A percentile compares a stretch with the other conserved stretches of the same genome.
phyloP scores from a whole-genome alignment of 176 grass and related monocot species.

The Miscanthus lutarioriparius region DNA sequence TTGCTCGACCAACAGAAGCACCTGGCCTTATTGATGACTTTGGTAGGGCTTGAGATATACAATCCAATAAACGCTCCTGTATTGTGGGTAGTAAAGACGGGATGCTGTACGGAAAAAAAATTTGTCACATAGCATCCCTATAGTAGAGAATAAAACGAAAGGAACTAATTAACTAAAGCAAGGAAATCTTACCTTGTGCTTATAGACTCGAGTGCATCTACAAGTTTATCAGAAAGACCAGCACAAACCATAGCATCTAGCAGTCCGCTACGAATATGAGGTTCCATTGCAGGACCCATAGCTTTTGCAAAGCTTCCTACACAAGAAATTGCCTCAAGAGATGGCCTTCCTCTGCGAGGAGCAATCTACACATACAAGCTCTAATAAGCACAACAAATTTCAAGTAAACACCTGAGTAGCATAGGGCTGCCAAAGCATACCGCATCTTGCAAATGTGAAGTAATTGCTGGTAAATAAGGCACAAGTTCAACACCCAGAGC shows the following conservation, averaged over 20 bases:
- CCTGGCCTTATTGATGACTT: conserved; percentile 62
- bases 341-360: conserved; percentile 89
- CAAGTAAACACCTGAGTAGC: conserved; percentile 32
- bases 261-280: conserved; percentile 80
- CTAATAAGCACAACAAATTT: conserved; percentile 30
- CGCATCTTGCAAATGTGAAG: conserved; percentile 78
- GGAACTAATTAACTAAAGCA: conserved; percentile 2
- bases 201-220: conserved; percentile 81
- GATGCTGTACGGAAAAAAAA: conserved; percentile 62
- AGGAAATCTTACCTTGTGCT: conserved; percentile 58
- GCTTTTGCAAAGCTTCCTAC: conserved; percentile 94
- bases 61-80: conserved; percentile 91
- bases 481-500: conserved; percentile 90
- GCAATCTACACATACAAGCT: conserved; percentile 71
- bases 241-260: conserved; percentile 89
- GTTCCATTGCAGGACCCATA: conserved; percentile 89
- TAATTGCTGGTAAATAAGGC: conserved; percentile 84
- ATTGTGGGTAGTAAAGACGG: conserved; percentile 83
- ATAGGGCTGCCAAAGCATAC: conserved; percentile 52
- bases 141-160: conserved; percentile 24
- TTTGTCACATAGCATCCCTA: conserved; percentile 18
- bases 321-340: conserved; percentile 93
- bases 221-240: conserved; percentile 81
- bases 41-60: conserved; percentile 73
- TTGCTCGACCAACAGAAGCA: conserved; percentile 49